These are phyloP conservation scores for Nephelium lappaceum DNA, from an alignment of 345 rosid species.

Conservation along the genomic window DNA sequence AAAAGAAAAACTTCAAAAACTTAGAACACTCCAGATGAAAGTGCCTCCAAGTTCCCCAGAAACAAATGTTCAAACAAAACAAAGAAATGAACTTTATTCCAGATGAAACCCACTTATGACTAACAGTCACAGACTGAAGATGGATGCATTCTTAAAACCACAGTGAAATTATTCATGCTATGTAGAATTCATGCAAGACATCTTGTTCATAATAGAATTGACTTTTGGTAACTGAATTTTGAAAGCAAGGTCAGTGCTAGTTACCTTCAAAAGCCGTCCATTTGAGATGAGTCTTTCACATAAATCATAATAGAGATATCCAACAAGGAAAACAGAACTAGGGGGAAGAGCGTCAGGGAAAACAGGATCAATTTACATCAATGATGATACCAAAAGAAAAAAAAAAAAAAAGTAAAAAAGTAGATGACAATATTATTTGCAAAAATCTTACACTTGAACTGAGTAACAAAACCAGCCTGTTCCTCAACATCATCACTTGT, in stretches of 20 bases:
- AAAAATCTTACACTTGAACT: constrained; percentile 59
- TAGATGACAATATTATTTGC: neutral
- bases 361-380: constrained; percentile 3
- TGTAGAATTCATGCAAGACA: neutral
- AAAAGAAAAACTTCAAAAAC: neutral
- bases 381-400: constrained; percentile 4
- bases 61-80: too few relatives aligned
- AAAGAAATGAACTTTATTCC: too few relatives aligned
- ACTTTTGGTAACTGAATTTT: neutral
- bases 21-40: neutral
- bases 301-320: constrained; percentile 79
- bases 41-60: neutral
- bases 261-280: constrained; percentile 80
- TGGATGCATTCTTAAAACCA: too few relatives aligned
- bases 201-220: neutral
- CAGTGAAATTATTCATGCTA: neutral
- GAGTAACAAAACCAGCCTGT: constrained; percentile 59
- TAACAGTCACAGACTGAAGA: neutral
- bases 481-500: constrained; percentile 50
- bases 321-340: constrained; percentile 61
- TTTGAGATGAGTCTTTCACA: constrained; percentile 59
- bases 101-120: neutral
- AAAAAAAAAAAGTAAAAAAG: constrained; percentile 7
- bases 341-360: constrained; percentile 33
- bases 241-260: constrained; percentile 10